Percentiles rank a stretch among this genome's conserved stretches.
phyloP scores from a whole-genome alignment of 331 rosid species.

The Arachis monticola region DNA sequence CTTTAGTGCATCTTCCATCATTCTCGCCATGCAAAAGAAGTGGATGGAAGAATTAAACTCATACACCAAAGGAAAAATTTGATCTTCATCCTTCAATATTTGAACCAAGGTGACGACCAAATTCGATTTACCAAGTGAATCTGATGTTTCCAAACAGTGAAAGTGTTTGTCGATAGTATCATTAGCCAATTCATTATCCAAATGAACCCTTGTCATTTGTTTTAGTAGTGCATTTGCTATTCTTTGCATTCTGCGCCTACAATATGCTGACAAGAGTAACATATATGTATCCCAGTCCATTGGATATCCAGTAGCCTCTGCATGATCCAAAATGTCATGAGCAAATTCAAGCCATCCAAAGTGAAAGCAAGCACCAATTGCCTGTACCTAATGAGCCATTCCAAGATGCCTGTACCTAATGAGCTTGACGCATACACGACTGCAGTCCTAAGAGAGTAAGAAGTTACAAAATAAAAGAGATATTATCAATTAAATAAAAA shows the following conservation, averaged over 20 bases:
- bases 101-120: constrained; percentile 57
- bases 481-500: no score
- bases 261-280: constrained; percentile 67
- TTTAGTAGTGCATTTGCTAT: constrained; percentile 74
- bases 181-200: constrained; percentile 40
- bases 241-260: constrained; percentile 55
- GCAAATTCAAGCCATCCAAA: constrained; percentile 90
- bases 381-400: constrained; percentile 40
- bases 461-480: background rate
- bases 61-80: constrained; percentile 42
- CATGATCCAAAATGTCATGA: constrained; percentile 86
- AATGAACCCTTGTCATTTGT: constrained; percentile 62
- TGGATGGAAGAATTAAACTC: constrained; percentile 74
- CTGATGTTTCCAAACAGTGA: constrained; percentile 35
- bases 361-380: constrained; percentile 67
- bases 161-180: constrained; percentile 46
- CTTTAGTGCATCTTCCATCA: constrained; percentile 74
- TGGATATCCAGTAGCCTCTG: constrained; percentile 55
- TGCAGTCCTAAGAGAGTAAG: background rate
- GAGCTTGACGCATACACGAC: constrained; percentile 18
- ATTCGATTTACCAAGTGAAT: constrained; percentile 36
- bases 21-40: constrained; percentile 85
- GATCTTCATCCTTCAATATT: constrained; percentile 48
- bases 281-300: constrained; percentile 45
- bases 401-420: constrained; percentile 36